These are phyloP conservation scores for Cocos nucifera DNA, from an alignment of 176 grass and related monocot genomes.

Conservation along the genomic window DNA sequence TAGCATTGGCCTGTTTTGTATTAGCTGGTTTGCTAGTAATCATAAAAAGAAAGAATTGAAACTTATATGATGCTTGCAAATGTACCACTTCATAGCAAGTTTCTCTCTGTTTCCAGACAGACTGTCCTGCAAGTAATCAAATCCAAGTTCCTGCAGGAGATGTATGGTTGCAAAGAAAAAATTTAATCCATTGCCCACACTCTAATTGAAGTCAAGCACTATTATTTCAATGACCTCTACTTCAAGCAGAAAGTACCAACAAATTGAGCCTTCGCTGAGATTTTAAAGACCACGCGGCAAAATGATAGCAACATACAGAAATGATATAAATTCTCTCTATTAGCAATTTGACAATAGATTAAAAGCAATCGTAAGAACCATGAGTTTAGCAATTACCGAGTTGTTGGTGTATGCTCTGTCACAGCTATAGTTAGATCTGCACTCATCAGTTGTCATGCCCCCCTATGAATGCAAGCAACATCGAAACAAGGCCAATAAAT, in stretches of 20 bases:
- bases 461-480: conserved; percentile 37
- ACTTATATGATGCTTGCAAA: conserved; percentile 2
- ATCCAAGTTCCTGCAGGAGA: conserved; percentile 79
- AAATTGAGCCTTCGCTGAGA: too few relatives aligned
- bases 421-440: conserved; percentile 69
- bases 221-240: too few relatives aligned
- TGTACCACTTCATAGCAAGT: conserved; percentile 90
- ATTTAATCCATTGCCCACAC: neutral
- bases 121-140: conserved; percentile 89
- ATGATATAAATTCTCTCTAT: too few relatives aligned
- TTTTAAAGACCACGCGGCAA: too few relatives aligned
- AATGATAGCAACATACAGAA: too few relatives aligned
- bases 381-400: conserved; percentile 33
- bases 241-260: too few relatives aligned
- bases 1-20: conserved; percentile 45
- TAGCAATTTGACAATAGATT: neutral
- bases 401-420: conserved; percentile 97
- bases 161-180: conserved; percentile 19
- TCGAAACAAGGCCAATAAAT: conserved; percentile 9
- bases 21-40: neutral
- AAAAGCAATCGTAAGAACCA: neutral
- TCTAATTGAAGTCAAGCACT: too few relatives aligned
- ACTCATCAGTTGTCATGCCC: conserved; percentile 58
- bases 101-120: conserved; percentile 61
- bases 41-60: conserved; percentile 2